Evolutionary conservation across 2,329 filamentous ascomycete species (phyloP).

Genomic region (Coleophoma eucalyptorum): DNA sequence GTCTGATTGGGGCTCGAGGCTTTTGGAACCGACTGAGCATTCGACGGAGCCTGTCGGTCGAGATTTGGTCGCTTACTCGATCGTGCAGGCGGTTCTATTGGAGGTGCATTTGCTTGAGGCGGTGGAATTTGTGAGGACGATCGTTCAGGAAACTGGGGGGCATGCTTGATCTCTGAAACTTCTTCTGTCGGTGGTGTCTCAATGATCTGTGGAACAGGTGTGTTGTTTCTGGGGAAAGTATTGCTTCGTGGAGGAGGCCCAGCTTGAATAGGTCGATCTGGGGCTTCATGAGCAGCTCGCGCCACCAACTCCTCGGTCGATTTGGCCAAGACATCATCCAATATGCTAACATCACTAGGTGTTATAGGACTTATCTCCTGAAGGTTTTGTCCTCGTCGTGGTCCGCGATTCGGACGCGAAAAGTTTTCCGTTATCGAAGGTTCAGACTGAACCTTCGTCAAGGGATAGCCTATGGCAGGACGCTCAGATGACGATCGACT

Average conservation of each 20-base stretch:
- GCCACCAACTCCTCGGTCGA: conserved; percentile 8
- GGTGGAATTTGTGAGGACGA: conserved; percentile 48
- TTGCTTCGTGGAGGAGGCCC: conserved; percentile 26
- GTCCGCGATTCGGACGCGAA: conserved; percentile 46
- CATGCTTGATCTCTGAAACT: conserved; percentile 8
- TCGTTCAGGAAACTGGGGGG: conserved; percentile 44
- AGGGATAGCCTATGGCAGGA: conserved; percentile 24
- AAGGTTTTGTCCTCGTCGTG: conserved; percentile 19
- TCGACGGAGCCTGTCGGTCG: conserved; percentile 25
- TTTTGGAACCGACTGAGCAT: conserved; percentile 16
- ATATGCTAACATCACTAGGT: conserved; percentile 5
- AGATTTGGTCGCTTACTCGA: conserved; percentile 37
- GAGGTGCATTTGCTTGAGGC: conserved; percentile 20
- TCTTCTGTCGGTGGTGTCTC: conserved; percentile 44
- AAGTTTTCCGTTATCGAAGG: conserved; percentile 57
- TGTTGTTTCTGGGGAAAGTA: conserved; percentile 21
- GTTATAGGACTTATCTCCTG: conserved; percentile 9
- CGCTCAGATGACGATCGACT: conserved; percentile 21
- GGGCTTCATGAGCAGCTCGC: background rate
- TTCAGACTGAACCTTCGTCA: conserved; percentile 68
- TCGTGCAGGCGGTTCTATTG: conserved; percentile 43
- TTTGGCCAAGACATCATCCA: conserved; percentile 10
- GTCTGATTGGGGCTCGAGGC: conserved; percentile 11
- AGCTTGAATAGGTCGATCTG: conserved; percentile 6
- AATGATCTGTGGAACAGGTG: conserved; percentile 60